Percentiles rank a stretch among this genome's conserved stretches.
Evolutionary conservation across 2,329 filamentous ascomycete species (phyloP).

Genomic region (Parastagonospora avenae): DNA sequence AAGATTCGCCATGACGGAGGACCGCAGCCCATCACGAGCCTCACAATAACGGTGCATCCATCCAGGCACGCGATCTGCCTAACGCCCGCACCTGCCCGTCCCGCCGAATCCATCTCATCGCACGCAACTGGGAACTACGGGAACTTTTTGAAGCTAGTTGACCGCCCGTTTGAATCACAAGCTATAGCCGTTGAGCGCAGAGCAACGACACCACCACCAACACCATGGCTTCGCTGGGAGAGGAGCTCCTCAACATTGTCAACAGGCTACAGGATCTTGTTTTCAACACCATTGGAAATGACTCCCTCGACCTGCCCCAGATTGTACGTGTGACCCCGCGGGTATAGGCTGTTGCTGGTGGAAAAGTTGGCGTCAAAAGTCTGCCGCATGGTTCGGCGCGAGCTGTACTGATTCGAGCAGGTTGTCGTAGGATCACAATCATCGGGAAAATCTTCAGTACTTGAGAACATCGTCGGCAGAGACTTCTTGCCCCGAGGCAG

Average conservation of each 20-base stretch:
- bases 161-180: slow-evolving; percentile 31
- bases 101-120: slow-evolving; percentile 11
- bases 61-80: slow-evolving; percentile 1
- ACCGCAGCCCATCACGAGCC: slow-evolving; percentile 29
- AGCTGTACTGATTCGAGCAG: slow-evolving; percentile 54
- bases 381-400: neutral
- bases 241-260: slow-evolving; percentile 92
- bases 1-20: slow-evolving; percentile 31
- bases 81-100: neutral
- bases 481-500: slow-evolving; percentile 96
- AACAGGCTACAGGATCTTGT: slow-evolving; percentile 99
- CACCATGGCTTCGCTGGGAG: slow-evolving; percentile 88
- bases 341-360: slow-evolving; percentile 13
- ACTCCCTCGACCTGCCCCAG: slow-evolving; percentile 95
- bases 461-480: slow-evolving; percentile 97
- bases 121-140: slow-evolving; percentile 8
- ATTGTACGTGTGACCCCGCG: slow-evolving; percentile 79
- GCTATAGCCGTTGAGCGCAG: slow-evolving; percentile 27
- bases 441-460: slow-evolving; percentile 95
- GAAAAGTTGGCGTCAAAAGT: slow-evolving; percentile 11
- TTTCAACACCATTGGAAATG: slow-evolving; percentile 99
- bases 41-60: slow-evolving; percentile 19
- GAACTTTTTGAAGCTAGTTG: slow-evolving; percentile 11
- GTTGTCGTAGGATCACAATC: slow-evolving; percentile 98
- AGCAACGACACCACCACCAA: slow-evolving; percentile 24